Evolutionary conservation across 129 eudicot species (phyloP), one percentile per base, ranked within the genome.

Genomic region (Ambrosia trifida): DNA sequence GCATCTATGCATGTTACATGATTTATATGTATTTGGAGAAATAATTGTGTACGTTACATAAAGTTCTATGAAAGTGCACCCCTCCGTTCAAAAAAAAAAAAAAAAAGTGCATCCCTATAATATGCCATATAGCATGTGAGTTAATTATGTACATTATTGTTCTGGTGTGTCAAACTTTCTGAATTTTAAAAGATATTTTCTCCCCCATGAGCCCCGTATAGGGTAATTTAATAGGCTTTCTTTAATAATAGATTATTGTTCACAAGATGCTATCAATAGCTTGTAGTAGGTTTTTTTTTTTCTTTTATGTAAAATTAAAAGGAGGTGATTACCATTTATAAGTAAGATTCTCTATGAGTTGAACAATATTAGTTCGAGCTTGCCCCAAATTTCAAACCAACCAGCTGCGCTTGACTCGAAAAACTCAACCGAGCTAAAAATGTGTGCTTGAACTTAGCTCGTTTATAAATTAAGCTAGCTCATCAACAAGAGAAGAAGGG

Each of bases 161-260:
- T 36, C 38, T 52, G 64, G 68, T 31, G 59, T 59, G n/a, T 31
- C 14, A n/a, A 30, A 47, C 72, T n/a, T 72, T 56, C 52, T 10
- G 8, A 58, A 5, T 33, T 10, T 28, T 44, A 59, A 45, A 59
- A 72, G 59, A 72, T 72, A 72, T 59, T 72, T 72, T 59, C 33
- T 40, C 13, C 13, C 13, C 59, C 56, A 16, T 58, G 31, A 43
- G 56, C 68, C 76, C 67, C 68, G 43, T 58, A 10, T 35, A 72
- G 68, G 76, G 58, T 43, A 44, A 72, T 58, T 59, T 58, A 3
- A 44, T 59, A 59, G 64, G 69, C 33, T 72, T 45, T 60, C 72
- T 68, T 46, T 46, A 72, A 59, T 59, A 59, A 47, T 66, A 49
- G 59, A 32, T 32, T 59, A 69, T 59, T 72, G 57, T 31, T 72